Conservation (phyloP, 208 protist species). For the Borovskyia barvae region DNA sequence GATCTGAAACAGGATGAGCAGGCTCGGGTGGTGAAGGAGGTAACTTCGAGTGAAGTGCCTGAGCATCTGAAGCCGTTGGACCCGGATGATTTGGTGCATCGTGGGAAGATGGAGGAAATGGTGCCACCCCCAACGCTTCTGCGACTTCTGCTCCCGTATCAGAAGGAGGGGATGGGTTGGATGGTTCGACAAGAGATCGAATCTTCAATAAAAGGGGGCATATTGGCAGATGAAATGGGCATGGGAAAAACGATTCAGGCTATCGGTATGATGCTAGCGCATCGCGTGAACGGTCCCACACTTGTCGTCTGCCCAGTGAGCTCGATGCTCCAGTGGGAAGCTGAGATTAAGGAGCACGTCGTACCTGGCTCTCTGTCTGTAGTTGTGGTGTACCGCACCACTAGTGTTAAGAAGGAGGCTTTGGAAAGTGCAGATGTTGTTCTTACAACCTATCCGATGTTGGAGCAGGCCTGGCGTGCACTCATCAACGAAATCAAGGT, state of each 20-base stretch:
- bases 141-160: slow-evolving; percentile 75
- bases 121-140: slow-evolving; percentile 50
- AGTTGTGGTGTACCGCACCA: slow-evolving; percentile 73
- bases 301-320: slow-evolving; percentile 90
- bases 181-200: slow-evolving; percentile 75
- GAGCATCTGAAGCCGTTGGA: slow-evolving; percentile 78
- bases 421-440: slow-evolving; percentile 91
- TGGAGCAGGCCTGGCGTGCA: slow-evolving; percentile 87
- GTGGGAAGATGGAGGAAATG: slow-evolving; percentile 46
- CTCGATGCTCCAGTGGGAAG: slow-evolving; percentile 92
- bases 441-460: slow-evolving; percentile 93
- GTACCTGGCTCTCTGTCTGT: slow-evolving; percentile 60
- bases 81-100: slow-evolving; percentile 76
- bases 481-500: slow-evolving; percentile 85
- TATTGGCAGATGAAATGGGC: slow-evolving; percentile 99
- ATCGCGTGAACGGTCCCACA: slow-evolving; percentile 72
- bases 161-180: slow-evolving; percentile 87
- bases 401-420: slow-evolving; percentile 48
- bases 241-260: slow-evolving; percentile 97
- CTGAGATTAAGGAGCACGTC: slow-evolving; percentile 85
- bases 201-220: slow-evolving; percentile 78
- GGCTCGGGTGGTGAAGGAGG: slow-evolving; percentile 48
- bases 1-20: slow-evolving; percentile 49
- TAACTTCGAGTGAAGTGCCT: slow-evolving; percentile 48
- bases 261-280: slow-evolving; percentile 87